phyloP scores from a whole-genome alignment of 495 filamentous ascomycete genomes.

The Aspergillus ellipticus region DNA sequence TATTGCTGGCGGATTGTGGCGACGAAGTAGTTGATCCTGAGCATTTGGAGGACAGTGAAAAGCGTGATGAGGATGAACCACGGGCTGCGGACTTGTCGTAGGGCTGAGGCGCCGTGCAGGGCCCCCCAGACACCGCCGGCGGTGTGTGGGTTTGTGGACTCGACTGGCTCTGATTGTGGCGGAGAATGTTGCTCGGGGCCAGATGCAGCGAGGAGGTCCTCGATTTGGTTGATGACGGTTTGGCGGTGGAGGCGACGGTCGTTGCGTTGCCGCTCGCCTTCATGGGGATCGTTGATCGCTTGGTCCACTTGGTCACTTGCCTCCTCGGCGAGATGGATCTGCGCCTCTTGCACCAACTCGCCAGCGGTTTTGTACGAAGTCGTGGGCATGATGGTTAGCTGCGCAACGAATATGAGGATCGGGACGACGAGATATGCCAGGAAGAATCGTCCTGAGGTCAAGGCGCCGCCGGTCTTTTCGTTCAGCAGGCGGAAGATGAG shows the following conservation, averaged over 20 bases:
- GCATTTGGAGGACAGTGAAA: slow-evolving; percentile 91
- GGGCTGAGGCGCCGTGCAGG: slow-evolving; percentile 70
- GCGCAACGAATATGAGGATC: slow-evolving; percentile 59
- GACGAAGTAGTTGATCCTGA: slow-evolving; percentile 95
- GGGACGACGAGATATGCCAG: slow-evolving; percentile 73
- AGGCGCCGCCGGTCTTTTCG: slow-evolving; percentile 53
- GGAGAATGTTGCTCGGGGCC: slow-evolving; percentile 14
- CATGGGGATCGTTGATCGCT: slow-evolving; percentile 36
- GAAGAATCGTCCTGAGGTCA: slow-evolving; percentile 72
- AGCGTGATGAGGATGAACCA: slow-evolving; percentile 87
- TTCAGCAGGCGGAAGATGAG: slow-evolving; percentile 78
- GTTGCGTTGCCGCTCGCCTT: slow-evolving; percentile 56
- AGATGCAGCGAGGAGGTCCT: slow-evolving; percentile 63
- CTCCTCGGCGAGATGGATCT: slow-evolving; percentile 45
- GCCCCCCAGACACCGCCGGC: slow-evolving; percentile 81
- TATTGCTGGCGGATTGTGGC: slow-evolving; percentile 88
- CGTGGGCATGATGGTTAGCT: slow-evolving; percentile 72
- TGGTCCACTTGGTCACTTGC: slow-evolving; percentile 60
- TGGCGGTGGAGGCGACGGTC: slow-evolving; percentile 63
- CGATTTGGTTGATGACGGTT: slow-evolving; percentile 67
- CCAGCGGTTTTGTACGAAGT: slow-evolving; percentile 86
- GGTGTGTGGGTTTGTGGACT: slow-evolving; percentile 16
- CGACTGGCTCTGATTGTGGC: slow-evolving; percentile 9
- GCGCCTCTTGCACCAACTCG: slow-evolving; percentile 71
- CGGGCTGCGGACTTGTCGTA: slow-evolving; percentile 70